These are phyloP conservation scores for Daldinia loculata DNA, from an alignment of 495 filamentous ascomycete species.

Conservation along the genomic window DNA sequence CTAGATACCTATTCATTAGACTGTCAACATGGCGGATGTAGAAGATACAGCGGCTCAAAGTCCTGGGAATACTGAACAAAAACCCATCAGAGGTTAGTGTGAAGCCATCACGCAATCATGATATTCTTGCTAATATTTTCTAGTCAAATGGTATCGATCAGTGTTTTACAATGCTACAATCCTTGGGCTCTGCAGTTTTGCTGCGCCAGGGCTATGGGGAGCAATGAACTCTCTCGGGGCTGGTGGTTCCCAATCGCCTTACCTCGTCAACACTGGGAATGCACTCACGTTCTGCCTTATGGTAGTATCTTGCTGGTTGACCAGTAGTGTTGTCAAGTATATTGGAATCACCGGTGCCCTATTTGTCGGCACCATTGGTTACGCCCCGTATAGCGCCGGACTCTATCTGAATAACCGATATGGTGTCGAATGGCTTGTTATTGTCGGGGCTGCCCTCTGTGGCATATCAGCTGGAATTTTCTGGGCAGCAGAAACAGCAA, in stretches of 20 bases:
- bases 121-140: background rate
- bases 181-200: conserved; percentile 69
- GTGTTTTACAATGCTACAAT: conserved; percentile 71
- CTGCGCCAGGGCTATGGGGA: conserved; percentile 72
- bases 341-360: conserved; percentile 72
- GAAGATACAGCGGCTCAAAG: conserved; percentile 4
- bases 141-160: conserved; percentile 71
- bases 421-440: conserved; percentile 67
- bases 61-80: background rate
- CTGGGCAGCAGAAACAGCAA: conserved; percentile 73
- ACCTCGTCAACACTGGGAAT: conserved; percentile 75
- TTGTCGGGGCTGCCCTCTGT: conserved; percentile 70
- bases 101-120: background rate
- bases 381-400: conserved; percentile 70
- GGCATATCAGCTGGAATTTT: conserved; percentile 72
- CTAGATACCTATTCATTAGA: background rate
- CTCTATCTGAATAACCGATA: conserved; percentile 74
- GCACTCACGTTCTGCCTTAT: conserved; percentile 72
- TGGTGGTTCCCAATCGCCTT: conserved; percentile 68
- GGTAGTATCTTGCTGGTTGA: conserved; percentile 68
- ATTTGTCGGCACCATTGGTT: conserved; percentile 72
- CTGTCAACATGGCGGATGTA: conserved; percentile 10
- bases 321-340: conserved; percentile 61
- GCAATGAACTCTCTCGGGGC: conserved; percentile 76
- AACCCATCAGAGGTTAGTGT: conserved; percentile 24